Conservation (phyloP, 768 basidiomycete genomes). For the Termitomyces sp. region DNA sequence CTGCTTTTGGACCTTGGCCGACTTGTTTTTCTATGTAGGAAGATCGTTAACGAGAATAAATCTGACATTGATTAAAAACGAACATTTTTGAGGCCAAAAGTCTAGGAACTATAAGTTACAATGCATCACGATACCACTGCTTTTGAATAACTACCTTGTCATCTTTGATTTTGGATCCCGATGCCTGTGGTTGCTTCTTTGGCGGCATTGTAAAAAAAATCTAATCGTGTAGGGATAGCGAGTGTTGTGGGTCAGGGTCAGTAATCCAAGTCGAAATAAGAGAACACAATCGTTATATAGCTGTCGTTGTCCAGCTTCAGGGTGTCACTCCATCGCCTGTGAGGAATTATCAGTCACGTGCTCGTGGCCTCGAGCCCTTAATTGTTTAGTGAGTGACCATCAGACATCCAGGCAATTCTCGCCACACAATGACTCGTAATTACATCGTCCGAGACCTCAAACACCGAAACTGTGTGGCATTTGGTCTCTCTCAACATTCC, state of each 20-base stretch:
- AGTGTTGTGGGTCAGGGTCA: not conserved
- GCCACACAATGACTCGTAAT: too few species aligned
- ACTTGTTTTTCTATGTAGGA: conserved; percentile 79
- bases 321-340: not conserved
- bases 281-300: not conserved
- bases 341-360: not conserved
- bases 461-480: too few species aligned
- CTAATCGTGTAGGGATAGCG: not conserved
- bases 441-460: too few species aligned
- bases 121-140: not conserved
- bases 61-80: not conserved
- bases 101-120: conserved; percentile 10
- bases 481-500: too few species aligned
- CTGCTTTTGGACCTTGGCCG: conserved; percentile 84
- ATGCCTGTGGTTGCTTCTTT: conserved; percentile 18
- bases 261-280: not conserved
- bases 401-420: too few species aligned
- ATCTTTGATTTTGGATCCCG: conserved; percentile 18
- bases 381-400: too few species aligned
- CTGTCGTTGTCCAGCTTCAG: not conserved
- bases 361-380: too few species aligned
- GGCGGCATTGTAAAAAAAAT: conserved; percentile 16
- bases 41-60: conserved; percentile 6
- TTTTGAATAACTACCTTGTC: conserved; percentile 15
- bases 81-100: conserved; percentile 20